Conservation (phyloP, 1,284 basidiomycete species). For the Pseudozyma sp. region DNA sequence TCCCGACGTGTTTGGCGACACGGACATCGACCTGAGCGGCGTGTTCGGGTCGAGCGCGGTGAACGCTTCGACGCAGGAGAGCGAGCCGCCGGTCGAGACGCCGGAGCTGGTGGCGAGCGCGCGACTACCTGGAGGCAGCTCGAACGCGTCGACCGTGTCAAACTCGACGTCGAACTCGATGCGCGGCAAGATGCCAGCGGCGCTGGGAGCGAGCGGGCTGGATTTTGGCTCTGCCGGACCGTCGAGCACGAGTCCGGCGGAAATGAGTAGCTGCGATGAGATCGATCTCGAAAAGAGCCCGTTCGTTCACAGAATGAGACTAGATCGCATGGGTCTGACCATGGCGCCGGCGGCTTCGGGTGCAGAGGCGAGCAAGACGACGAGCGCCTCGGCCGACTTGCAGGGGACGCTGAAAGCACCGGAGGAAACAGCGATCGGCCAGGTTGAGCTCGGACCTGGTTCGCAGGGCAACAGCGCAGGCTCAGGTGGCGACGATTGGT, state of each 20-base stretch:
- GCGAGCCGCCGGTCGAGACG: slow-evolving; percentile 51
- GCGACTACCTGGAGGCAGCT: slow-evolving; percentile 39
- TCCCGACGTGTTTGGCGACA: slow-evolving; percentile 49
- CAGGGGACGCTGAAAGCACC: slow-evolving; percentile 27
- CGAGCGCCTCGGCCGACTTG: slow-evolving; percentile 12
- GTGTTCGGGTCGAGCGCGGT: slow-evolving; percentile 35
- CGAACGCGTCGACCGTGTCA: slow-evolving; percentile 44
- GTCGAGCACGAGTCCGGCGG: slow-evolving; percentile 58
- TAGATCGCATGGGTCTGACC: slow-evolving; percentile 46
- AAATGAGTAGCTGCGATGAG: slow-evolving; percentile 56
- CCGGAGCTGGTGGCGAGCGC: slow-evolving; percentile 54
- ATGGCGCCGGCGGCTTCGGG: slow-evolving; percentile 33
- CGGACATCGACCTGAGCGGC: slow-evolving; percentile 48
- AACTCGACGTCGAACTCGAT: slow-evolving; percentile 46
- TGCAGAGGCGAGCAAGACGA: slow-evolving; percentile 14
- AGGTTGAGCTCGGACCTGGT: slow-evolving; percentile 53
- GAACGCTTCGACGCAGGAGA: slow-evolving; percentile 48
- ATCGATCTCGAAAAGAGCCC: slow-evolving; percentile 54
- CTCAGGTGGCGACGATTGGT: slow-evolving; percentile 48
- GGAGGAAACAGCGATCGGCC: slow-evolving; percentile 42
- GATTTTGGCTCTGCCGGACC: slow-evolving; percentile 59
- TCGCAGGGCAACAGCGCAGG: slow-evolving; percentile 39
- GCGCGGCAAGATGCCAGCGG: slow-evolving; percentile 37
- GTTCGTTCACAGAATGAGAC: slow-evolving; percentile 43
- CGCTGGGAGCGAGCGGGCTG: slow-evolving; percentile 45